phyloP scores from a whole-genome alignment of 129 eudicot genomes.

The Cynara cardunculus region DNA sequence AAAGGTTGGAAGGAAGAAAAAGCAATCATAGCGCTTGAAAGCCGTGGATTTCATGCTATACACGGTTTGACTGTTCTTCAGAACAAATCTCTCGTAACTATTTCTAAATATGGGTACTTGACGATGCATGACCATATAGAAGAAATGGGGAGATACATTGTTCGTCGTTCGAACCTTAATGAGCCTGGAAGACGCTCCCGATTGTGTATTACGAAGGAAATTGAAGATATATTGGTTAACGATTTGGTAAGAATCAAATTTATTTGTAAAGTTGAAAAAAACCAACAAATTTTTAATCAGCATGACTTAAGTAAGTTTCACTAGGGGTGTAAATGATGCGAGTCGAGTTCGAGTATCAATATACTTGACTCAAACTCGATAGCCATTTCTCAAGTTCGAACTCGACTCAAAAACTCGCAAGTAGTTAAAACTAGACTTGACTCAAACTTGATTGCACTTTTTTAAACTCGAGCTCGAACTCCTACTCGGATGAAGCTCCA shows the following conservation, averaged over 20 bases:
- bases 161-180: neutral
- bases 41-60: constrained; percentile 13
- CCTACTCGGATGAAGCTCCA: no score
- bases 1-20: neutral
- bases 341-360: no score
- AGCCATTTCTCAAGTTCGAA: no score
- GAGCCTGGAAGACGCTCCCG: neutral
- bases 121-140: constrained; percentile 28
- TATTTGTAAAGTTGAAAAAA: neutral
- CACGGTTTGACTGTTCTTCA: constrained; percentile 18
- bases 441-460: no score
- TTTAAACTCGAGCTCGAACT: no score
- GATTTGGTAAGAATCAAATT: neutral
- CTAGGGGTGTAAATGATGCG: no score
- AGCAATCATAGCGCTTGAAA: constrained; percentile 6
- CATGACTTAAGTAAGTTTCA: neutral
- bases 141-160: constrained; percentile 33
- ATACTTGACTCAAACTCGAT: no score
- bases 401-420: no score
- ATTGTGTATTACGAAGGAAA: neutral
- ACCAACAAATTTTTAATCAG: neutral
- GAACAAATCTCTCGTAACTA: constrained; percentile 12
- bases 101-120: neutral
- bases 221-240: neutral
- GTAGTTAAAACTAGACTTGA: no score